Evolutionary conservation across 257 asterid genomes (phyloP).

Genomic region (Lantana camara): DNA sequence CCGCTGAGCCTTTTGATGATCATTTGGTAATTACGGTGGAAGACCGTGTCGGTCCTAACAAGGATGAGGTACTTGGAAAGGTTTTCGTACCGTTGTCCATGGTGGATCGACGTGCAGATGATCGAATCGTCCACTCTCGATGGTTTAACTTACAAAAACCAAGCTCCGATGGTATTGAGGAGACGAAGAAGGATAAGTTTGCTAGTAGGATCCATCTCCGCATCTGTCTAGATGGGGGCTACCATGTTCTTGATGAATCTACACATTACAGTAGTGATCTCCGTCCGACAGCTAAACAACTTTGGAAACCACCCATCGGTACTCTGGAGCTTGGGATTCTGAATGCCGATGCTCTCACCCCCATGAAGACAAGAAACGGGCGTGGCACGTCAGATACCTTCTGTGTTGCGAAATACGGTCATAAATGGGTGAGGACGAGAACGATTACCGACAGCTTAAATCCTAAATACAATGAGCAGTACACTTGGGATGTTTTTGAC

Average conservation of each 20-base stretch:
- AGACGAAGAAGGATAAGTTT: conserved; percentile 63
- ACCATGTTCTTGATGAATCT: conserved; percentile 92
- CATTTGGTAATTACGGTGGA: conserved; percentile 70
- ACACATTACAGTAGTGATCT: conserved; percentile 87
- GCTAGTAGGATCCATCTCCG: conserved; percentile 80
- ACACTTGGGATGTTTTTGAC: conserved; percentile 93
- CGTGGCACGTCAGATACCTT: conserved; percentile 76
- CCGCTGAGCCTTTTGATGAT: conserved; percentile 94
- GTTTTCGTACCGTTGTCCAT: conserved; percentile 57
- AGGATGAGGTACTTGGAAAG: conserved; percentile 69
- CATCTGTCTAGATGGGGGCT: conserved; percentile 87
- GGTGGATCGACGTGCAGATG: conserved; percentile 72
- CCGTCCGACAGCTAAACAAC: conserved; percentile 81
- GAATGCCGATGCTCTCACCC: conserved; percentile 67
- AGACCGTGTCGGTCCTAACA: conserved; percentile 69
- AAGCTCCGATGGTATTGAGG: conserved; percentile 50
- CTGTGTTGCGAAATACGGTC: conserved; percentile 89
- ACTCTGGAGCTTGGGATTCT: conserved; percentile 73
- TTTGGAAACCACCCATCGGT: conserved; percentile 91
- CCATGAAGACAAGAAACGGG: conserved; percentile 72
- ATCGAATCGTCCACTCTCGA: conserved; percentile 61
- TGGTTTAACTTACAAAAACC: conserved; percentile 71
- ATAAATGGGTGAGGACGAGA: conserved; percentile 89
- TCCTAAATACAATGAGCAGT: conserved; percentile 94
- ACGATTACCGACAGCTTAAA: conserved; percentile 75